Conservation (phyloP, 228 moss, liverwort and hornwort species). For the Sphagnum fallax region DNA sequence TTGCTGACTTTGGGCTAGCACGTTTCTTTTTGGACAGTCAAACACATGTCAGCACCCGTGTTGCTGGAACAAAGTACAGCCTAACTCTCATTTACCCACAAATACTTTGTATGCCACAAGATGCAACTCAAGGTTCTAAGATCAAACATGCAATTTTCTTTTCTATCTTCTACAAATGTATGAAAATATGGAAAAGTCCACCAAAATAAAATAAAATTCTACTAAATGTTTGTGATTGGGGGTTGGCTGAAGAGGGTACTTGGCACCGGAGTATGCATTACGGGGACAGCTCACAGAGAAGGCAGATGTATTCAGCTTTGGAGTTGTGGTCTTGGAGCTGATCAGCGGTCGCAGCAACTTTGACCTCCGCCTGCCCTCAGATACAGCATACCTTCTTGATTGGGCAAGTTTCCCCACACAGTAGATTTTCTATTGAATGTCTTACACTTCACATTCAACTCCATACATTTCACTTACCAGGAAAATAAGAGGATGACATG, state of each 20-base stretch:
- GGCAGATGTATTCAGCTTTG: constrained; percentile 17
- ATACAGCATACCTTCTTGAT: constrained; percentile 12
- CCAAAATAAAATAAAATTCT: no score
- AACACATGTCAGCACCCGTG: constrained; percentile 43
- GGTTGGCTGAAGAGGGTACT: constrained; percentile 11
- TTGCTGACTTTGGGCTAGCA: constrained; percentile 49
- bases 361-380: constrained; percentile 5
- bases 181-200: no score
- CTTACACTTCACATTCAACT: no score
- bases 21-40: constrained; percentile 37
- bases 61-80: constrained; percentile 43
- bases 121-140: no score
- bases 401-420: constrained; percentile 7
- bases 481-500: no score
- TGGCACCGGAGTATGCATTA: constrained; percentile 20
- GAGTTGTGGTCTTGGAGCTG: constrained; percentile 14
- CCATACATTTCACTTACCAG: no score
- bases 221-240: no score
- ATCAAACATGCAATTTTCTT: no score
- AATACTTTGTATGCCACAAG: no score
- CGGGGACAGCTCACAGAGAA: constrained; percentile 18
- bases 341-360: constrained; percentile 13
- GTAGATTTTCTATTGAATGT: no score
- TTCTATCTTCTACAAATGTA: no score
- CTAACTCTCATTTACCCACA: no score